Evolutionary conservation across 2,329 filamentous ascomycete species (phyloP).

Genomic region (Aspergillus amoenus): DNA sequence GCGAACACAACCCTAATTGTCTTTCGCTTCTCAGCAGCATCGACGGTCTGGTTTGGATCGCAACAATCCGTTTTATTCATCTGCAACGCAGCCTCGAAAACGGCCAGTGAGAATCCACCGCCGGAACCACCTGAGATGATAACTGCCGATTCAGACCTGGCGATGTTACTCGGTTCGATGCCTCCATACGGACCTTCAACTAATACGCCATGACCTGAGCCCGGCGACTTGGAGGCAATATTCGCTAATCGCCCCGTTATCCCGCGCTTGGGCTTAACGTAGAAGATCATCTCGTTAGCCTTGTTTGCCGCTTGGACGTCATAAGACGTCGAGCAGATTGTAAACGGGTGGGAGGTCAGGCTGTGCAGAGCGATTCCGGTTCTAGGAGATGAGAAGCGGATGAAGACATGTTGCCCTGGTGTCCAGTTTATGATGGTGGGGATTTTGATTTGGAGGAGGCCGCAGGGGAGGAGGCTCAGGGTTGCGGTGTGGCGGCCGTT

Average conservation of each 20-base stretch:
- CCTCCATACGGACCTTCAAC: constrained; percentile 63
- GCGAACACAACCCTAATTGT: constrained; percentile 17
- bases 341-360: constrained; percentile 56
- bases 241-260: constrained; percentile 50
- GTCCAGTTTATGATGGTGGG: constrained; percentile 48
- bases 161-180: constrained; percentile 30
- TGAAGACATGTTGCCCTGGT: constrained; percentile 56
- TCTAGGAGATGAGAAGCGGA: constrained; percentile 46
- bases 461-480: constrained; percentile 41
- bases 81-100: constrained; percentile 45
- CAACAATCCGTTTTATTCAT: background rate
- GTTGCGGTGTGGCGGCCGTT: constrained; percentile 50
- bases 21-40: background rate
- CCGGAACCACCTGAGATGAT: constrained; percentile 59
- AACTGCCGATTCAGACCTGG: constrained; percentile 45
- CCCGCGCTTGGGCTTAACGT: constrained; percentile 51
- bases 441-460: constrained; percentile 45
- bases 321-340: constrained; percentile 52
- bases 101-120: constrained; percentile 52
- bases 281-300: constrained; percentile 51
- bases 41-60: background rate
- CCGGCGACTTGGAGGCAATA: constrained; percentile 39
- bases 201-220: constrained; percentile 44
- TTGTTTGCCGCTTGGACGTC: constrained; percentile 10
- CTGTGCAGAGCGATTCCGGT: constrained; percentile 39